Evolutionary conservation across 805 yeast genomes (phyloP).

Genomic region (Scheffersomyces lignosus): DNA sequence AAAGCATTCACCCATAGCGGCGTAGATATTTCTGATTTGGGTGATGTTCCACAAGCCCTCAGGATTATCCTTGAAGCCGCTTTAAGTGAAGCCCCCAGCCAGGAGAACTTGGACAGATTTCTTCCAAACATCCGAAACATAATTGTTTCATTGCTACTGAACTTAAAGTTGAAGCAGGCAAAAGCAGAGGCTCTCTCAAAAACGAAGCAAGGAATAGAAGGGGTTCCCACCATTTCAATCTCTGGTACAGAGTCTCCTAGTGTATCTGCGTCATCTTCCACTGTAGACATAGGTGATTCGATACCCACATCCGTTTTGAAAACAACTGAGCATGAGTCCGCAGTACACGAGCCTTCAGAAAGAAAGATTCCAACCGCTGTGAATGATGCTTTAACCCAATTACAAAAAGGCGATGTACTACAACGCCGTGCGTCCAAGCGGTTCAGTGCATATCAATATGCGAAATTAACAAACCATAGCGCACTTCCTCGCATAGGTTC

Average conservation of each 20-base stretch:
- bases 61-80: conserved; percentile 84
- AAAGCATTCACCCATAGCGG: conserved; percentile 78
- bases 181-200: conserved; percentile 43
- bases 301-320: conserved; percentile 4
- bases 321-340: conserved; percentile 1
- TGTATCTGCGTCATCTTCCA: conserved; percentile 6
- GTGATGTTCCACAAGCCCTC: conserved; percentile 85
- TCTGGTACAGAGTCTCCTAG: conserved; percentile 6
- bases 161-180: conserved; percentile 76
- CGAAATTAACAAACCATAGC: conserved; percentile 58
- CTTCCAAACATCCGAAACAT: conserved; percentile 84
- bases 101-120: conserved; percentile 73
- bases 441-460: conserved; percentile 90
- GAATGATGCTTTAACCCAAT: conserved; percentile 66
- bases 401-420: conserved; percentile 79
- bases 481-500: conserved; percentile 12
- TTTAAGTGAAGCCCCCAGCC: conserved; percentile 79
- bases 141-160: conserved; percentile 76
- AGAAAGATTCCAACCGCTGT: neutral
- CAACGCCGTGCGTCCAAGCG: conserved; percentile 93
- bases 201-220: conserved; percentile 15
- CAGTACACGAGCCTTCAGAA: neutral
- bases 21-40: conserved; percentile 76
- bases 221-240: conserved; percentile 7
- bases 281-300: conserved; percentile 7